Base-by-base conservation (phyloP, 768 basidiomycete species). In the Auriscalpium vulgare region DNA sequence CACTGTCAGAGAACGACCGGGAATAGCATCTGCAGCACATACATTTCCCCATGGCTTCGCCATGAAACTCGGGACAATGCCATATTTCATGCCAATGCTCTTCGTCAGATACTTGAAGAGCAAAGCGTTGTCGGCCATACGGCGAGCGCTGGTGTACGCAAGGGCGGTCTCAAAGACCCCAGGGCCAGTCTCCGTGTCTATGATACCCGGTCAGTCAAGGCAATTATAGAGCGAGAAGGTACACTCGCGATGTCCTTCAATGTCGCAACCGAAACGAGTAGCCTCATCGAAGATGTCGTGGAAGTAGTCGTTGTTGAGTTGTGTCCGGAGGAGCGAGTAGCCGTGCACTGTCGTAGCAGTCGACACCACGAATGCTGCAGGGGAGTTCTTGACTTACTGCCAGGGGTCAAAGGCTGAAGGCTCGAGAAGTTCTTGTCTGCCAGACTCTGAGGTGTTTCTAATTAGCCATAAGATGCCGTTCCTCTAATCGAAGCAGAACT, bases 1-100 rank as follows among this genome's bases (percentile, higher is more conserved):
- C 36, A 5, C 7, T 4, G 29, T 62, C n/a, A 54, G 40, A 56
- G 21, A 17, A 16, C 11, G 5, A 34, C 29, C 29, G 37, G 13
- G 36, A 13, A 49, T 8, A 37, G 44, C 35, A 59, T 10, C 6
- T 23, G 37, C 34, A 21, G 2, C 49, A 55, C 8, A 37, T 65
- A 94, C 93, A 65, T 91, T 85, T 36, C 85, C 86, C 89, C 91
- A 97, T 23, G 95, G 95, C 65, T 97, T 97, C 0, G 95, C 94
- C 95, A 97, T 98, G 72, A 99, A 99, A 57, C 91, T 95, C 1
- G 97, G 95, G 40, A 92, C 80, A 54, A 99, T 76, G 9, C 88
- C 89, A 60, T 88, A 78, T 67, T 86, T 83, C 80, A 97, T 89
- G 0, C 95, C 95, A 2, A 95, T 72, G 57, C 91, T 91, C 76